Conservation (phyloP, 2,329 filamentous ascomycete species). For the Rhytidhysteron rufulum region DNA sequence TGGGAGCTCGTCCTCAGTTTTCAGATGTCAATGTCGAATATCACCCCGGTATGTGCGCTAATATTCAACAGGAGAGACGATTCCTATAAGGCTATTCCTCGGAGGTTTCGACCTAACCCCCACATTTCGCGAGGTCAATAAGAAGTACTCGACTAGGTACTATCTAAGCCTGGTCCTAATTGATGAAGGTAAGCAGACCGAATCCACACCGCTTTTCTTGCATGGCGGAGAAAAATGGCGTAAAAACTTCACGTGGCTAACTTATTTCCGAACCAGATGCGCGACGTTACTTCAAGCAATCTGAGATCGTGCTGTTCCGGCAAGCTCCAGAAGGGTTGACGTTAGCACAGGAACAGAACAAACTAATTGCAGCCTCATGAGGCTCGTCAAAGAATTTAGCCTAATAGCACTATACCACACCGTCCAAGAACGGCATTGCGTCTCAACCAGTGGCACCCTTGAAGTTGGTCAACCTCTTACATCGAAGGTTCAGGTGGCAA, state of each 20-base stretch:
- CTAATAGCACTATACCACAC: background rate
- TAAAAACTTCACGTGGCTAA: conserved; percentile 6
- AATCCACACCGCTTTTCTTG: background rate
- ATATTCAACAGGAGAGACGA: conserved; percentile 65
- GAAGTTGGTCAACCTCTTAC: too few relatives aligned
- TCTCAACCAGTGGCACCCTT: background rate
- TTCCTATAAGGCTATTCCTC: conserved; percentile 93
- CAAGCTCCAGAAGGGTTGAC: conserved; percentile 58
- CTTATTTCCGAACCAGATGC: conserved; percentile 61
- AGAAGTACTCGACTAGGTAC: conserved; percentile 98
- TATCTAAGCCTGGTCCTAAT: conserved; percentile 95
- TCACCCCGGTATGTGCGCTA: conserved; percentile 12
- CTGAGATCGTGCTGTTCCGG: conserved; percentile 93
- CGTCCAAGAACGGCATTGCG: background rate
- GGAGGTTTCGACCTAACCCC: conserved; percentile 96
- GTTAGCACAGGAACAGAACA: conserved; percentile 46
- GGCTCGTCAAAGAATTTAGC: conserved; percentile 2
- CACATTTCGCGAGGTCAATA: conserved; percentile 98
- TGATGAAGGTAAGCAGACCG: conserved; percentile 67
- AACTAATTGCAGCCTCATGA: conserved; percentile 37
- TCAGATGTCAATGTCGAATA: too few relatives aligned
- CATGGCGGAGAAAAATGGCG: background rate
- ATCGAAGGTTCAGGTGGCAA: too few relatives aligned
- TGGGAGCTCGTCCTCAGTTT: too few relatives aligned
- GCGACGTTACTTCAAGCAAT: conserved; percentile 97